A percentile compares a stretch with the other conserved stretches of the same genome.
Evolutionary conservation across 2,329 filamentous ascomycete species (phyloP).

Genomic region (Cryoendolithus antarcticus): DNA sequence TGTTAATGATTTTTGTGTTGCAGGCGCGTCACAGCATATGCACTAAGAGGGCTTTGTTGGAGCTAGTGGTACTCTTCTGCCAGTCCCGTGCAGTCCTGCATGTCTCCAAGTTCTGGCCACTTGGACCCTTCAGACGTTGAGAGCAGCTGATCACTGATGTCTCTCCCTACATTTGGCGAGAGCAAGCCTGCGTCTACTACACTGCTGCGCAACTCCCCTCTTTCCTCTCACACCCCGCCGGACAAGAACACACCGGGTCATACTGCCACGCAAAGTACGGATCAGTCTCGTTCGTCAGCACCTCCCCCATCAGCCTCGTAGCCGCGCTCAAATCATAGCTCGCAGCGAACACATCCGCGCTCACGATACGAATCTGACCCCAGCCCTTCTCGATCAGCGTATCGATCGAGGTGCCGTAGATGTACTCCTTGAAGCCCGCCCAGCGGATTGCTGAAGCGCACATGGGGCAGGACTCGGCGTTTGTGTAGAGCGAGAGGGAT

Average conservation of each 20-base stretch:
- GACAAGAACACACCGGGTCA: conserved; percentile 25
- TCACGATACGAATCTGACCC: conserved; percentile 38
- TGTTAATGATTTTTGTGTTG: no score
- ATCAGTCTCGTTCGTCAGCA: conserved; percentile 43
- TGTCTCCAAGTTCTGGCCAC: no score
- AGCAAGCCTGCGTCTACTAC: no score
- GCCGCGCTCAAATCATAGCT: conserved; percentile 25
- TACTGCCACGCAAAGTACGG: conserved; percentile 44
- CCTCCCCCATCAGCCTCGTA: conserved; percentile 31
- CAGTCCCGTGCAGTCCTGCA: no score
- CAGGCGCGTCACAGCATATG: no score
- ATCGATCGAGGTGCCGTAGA: conserved; percentile 42
- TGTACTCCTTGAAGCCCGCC: conserved; percentile 43
- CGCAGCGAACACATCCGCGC: conserved; percentile 35
- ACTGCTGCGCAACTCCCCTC: no score
- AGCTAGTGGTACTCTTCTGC: no score
- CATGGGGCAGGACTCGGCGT: conserved; percentile 46
- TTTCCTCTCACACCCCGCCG: conserved; percentile 19
- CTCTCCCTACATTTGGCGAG: no score
- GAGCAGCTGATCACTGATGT: no score
- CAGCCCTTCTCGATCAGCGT: conserved; percentile 37
- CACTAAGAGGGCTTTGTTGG: no score
- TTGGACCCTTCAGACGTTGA: no score
- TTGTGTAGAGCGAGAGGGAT: conserved; percentile 42
- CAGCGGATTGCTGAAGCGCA: conserved; percentile 46